Base-by-base conservation (phyloP, 2,329 filamentous ascomycete genomes). In the Paracoccidioides lutzii region DNA sequence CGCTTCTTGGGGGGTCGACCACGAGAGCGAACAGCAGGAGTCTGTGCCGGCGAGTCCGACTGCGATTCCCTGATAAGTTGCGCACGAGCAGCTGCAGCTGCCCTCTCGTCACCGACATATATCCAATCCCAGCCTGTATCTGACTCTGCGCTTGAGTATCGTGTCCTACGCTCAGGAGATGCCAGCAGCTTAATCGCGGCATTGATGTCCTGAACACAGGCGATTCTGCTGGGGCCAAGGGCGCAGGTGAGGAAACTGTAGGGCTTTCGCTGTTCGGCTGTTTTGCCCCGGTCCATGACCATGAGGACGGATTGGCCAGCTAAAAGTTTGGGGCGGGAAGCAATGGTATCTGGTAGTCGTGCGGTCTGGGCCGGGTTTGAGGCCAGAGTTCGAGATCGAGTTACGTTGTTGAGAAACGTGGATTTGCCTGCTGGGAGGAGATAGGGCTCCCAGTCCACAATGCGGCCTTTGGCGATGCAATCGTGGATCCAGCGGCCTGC, bases 381-480 rank as follows among this genome's bases (percentile, higher is more conserved):
- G 0, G 69, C 58, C 38, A 97, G 72, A 6, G 78, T 80, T 30
- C 91, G 81, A 1, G 90, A 95, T 45, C 85, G 83, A 9, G 90
- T 78, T 0, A 87, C 88, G 45, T 88, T 85, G 28, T 84, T 82
- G 0, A 97, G 80, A 55, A 87, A 85, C 0, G 78, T 75, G 0
- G 88, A 94, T 59, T 88, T 81, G 0, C 93, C 93, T 0, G 91
- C 87, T 35, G 89, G 88, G 0, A 98, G 80, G 0, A 96, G 78
- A 65, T 95, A 97, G 0, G 83, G 81, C 6, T 79, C 74, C 87
- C 90, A 96, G 53, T 87, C 80, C 0, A 94, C 71, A 0, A 91
- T 70, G 6, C 72, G 66, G 5, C 76, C 75, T 37, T 81, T 80
- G 0, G 76, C 69, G 3, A 91, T 69, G 59, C 88, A 95, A 52